Base-by-base conservation (phyloP, 2,329 filamentous ascomycete species). In the Cryphonectria radicalis region DNA sequence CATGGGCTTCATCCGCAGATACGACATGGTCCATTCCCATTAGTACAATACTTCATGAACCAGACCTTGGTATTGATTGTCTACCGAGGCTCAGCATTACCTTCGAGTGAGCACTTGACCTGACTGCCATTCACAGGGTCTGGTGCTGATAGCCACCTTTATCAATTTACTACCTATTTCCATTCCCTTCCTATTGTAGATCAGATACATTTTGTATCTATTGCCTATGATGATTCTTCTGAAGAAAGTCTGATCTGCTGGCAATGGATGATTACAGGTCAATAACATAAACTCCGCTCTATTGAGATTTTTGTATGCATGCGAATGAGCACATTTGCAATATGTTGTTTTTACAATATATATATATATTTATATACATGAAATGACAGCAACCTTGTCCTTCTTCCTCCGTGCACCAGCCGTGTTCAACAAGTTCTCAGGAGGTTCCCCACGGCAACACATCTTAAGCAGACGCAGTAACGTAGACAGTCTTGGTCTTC, bases 401-500 rank as follows among this genome's bases (percentile, higher is more conserved):
- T 46, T 22, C 28, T 37, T 65, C 13, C 40, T 22, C 7, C n/a
- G 14, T 65, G 4, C 3, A 1, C 22, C 10, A 50, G 17, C 50
- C 17, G 10, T 1, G 14, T 35, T 59, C 13, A 25, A 40, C 37
- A 40, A 40, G 37, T 40, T 19, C n/a, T 3, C 8, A 22, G 17
- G 3, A 55, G 25, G 10, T 57, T 66, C 32, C 46, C 46, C 2
- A 35, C 4, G 17, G 28, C 40, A 40, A 62, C 5, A 13, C 42
- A 42, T 22, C 4, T 42, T 66, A 72, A 37, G 35, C 65, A 66
- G 71, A 73, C n/a, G 63, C 66, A 40, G 71, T 73, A 32, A 71
- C 71, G n/a, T 67, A 73, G 17, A 73, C 66, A 6, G 71, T 73
- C 57, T 68, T 73, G 32, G 69, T 71, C 71, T 55, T 73, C 71